Conservation (phyloP, 2,329 filamentous ascomycete species). For the Ophiosphaerella narmari region DNA sequence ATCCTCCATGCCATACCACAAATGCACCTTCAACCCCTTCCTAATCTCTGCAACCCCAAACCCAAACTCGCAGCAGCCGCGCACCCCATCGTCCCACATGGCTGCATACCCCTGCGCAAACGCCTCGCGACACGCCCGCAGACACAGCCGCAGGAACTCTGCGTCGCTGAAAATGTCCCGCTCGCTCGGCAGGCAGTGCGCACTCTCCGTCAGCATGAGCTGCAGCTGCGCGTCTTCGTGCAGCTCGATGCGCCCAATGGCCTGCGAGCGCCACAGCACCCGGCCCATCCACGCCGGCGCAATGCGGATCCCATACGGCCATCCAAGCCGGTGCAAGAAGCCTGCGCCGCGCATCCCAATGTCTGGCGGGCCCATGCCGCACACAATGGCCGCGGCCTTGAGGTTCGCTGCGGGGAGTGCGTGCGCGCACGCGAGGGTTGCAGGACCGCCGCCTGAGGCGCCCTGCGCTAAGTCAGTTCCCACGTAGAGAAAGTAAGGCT, state of each 20-base stretch:
- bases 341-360: constrained; percentile 40
- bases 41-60: constrained; percentile 45
- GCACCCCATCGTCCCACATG: constrained; percentile 35
- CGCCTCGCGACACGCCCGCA: constrained; percentile 26
- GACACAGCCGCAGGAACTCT: constrained; percentile 21
- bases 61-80: constrained; percentile 35
- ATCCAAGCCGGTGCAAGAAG: constrained; percentile 31
- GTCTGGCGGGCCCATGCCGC: constrained; percentile 42
- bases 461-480: constrained; percentile 18
- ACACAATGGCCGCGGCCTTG: constrained; percentile 30
- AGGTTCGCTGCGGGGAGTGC: constrained; percentile 25
- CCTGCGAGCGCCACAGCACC: constrained; percentile 30
- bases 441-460: constrained; percentile 40
- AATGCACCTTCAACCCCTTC: constrained; percentile 40
- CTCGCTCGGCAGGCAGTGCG: constrained; percentile 23
- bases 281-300: constrained; percentile 17
- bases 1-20: constrained; percentile 46
- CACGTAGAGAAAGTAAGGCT: no score
- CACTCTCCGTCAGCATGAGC: background rate
- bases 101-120: constrained; percentile 40
- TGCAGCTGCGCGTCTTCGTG: constrained; percentile 35
- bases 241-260: constrained; percentile 36
- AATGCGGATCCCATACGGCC: constrained; percentile 37
- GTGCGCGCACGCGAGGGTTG: constrained; percentile 35
- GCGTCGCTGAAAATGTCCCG: constrained; percentile 24